Evolutionary conservation across 768 basidiomycete species (phyloP).

Genomic region (Pisolithus albus): DNA sequence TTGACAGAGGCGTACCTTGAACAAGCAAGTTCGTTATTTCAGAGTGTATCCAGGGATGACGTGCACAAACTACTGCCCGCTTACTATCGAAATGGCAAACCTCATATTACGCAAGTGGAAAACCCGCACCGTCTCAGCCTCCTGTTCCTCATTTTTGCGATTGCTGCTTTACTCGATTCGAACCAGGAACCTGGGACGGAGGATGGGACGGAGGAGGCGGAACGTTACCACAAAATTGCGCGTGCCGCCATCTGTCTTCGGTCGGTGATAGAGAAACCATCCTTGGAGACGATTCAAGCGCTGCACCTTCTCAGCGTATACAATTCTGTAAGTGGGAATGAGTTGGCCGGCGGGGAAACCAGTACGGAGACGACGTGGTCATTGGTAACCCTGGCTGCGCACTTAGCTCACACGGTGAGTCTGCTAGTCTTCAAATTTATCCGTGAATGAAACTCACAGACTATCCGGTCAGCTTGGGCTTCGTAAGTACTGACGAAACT

Average conservation of each 20-base stretch:
- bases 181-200: conserved; percentile 21
- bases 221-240: conserved; percentile 62
- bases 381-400: conserved; percentile 54
- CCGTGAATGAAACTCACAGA: conserved; percentile 8
- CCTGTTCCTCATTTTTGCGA: conserved; percentile 44
- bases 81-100: conserved; percentile 30
- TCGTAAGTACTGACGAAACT: conserved; percentile 40
- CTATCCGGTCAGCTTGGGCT: conserved; percentile 49
- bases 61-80: conserved; percentile 35
- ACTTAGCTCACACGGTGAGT: conserved; percentile 60
- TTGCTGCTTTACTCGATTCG: conserved; percentile 43
- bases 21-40: conserved; percentile 48
- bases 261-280: conserved; percentile 65
- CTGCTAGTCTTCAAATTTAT: conserved; percentile 1
- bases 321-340: conserved; percentile 62
- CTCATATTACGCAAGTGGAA: conserved; percentile 29
- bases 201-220: too few species aligned
- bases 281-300: conserved; percentile 62
- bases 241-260: conserved; percentile 60
- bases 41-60: conserved; percentile 40
- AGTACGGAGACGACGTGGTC: conserved; percentile 73
- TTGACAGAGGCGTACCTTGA: conserved; percentile 41
- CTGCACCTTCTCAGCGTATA: conserved; percentile 65
- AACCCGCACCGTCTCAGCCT: conserved; percentile 44
- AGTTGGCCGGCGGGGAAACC: conserved; percentile 47